Evolutionary conservation across 805 yeast species (phyloP).

Genomic region (Naumovozyma castellii): DNA sequence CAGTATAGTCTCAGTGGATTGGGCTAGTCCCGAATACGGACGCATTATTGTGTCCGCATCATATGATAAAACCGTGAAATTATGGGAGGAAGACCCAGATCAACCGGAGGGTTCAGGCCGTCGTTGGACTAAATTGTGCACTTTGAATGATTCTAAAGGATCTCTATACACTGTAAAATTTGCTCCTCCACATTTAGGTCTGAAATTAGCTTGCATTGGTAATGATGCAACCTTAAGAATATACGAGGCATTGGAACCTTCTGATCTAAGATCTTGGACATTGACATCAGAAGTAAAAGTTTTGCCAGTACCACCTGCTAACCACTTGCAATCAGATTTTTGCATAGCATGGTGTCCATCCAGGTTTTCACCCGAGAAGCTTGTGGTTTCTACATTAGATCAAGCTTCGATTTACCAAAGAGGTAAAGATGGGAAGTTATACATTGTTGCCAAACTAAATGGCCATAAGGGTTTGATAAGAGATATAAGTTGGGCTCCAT

Average conservation of each 20-base stretch:
- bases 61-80: constrained; percentile 76
- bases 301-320: constrained; percentile 61
- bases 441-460: constrained; percentile 54
- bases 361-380: constrained; percentile 67
- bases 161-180: constrained; percentile 85
- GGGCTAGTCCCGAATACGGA: constrained; percentile 95
- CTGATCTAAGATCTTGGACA: constrained; percentile 79
- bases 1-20: constrained; percentile 66
- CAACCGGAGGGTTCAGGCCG: constrained; percentile 70
- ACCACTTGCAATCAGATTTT: constrained; percentile 76
- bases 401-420: constrained; percentile 71
- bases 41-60: constrained; percentile 81
- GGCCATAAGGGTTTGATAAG: constrained; percentile 84
- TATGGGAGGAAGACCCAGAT: constrained; percentile 86
- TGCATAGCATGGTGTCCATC: constrained; percentile 88
- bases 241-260: constrained; percentile 83
- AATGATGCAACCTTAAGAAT: constrained; percentile 78
- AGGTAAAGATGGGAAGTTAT: constrained; percentile 42
- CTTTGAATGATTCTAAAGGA: constrained; percentile 78
- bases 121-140: constrained; percentile 69
- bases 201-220: constrained; percentile 78
- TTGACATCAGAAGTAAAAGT: constrained; percentile 62
- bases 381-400: constrained; percentile 78
- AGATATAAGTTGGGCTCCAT: constrained; percentile 92
- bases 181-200: constrained; percentile 76